Percentiles rank a stretch among this genome's conserved stretches.
These are phyloP conservation scores for Biancaea sappan DNA, from an alignment of 306 rosid genomes.

Conservation along the genomic window DNA sequence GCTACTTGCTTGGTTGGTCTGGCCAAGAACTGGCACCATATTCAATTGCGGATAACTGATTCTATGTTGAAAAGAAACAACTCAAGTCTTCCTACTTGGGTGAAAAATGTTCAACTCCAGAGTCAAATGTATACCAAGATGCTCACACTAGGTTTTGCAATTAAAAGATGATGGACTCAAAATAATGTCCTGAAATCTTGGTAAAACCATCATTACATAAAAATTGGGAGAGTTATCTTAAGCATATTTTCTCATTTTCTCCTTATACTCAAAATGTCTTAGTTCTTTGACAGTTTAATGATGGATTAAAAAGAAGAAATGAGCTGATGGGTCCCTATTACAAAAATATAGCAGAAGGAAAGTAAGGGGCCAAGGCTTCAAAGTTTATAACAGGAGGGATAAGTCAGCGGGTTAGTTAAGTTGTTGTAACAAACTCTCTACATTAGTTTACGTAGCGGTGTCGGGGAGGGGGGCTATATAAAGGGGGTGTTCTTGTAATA, in stretches of 20 bases:
- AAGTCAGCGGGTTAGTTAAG: too few relatives aligned
- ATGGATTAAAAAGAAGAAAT: not conserved
- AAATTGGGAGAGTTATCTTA: not conserved
- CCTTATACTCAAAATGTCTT: not conserved
- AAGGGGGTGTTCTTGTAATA: too few relatives aligned
- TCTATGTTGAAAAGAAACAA: not conserved
- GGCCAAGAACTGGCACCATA: not conserved
- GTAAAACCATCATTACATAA: not conserved
- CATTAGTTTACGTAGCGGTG: too few relatives aligned
- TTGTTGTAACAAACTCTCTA: too few relatives aligned
- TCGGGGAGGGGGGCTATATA: too few relatives aligned
- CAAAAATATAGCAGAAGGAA: too few relatives aligned
- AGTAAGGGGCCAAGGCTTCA: too few relatives aligned
- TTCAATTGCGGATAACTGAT: not conserved
- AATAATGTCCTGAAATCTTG: not conserved
- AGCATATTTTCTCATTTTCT: not conserved
- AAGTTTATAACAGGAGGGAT: too few relatives aligned
- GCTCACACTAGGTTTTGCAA: not conserved
- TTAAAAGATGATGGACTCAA: not conserved
- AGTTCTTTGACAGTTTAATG: not conserved
- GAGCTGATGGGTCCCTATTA: too few relatives aligned
- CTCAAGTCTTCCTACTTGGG: not conserved
- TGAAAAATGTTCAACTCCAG: constrained; percentile 2
- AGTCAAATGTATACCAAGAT: not conserved
- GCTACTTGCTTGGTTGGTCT: constrained; percentile 12